Evolutionary conservation across 1,139 yeast species (phyloP).

Genomic region (Kurtzmaniella quercitrusa): DNA sequence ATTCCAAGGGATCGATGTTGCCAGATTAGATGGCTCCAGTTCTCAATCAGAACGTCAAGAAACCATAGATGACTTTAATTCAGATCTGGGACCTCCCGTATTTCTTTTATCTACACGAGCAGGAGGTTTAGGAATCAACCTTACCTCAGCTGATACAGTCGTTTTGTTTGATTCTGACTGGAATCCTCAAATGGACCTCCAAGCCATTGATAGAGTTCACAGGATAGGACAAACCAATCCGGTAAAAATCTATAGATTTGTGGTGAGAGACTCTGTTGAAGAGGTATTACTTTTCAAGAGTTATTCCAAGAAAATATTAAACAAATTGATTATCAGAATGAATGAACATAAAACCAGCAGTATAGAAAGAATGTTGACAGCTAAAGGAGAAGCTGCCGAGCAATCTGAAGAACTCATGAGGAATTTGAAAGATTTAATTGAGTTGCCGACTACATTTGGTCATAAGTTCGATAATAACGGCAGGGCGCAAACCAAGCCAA

Average conservation of each 20-base stretch:
- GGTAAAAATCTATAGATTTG: slow-evolving; percentile 73
- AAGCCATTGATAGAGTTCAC: slow-evolving; percentile 94
- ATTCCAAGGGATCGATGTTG: slow-evolving; percentile 33
- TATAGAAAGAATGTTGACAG: slow-evolving; percentile 15
- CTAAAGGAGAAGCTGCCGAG: slow-evolving; percentile 18
- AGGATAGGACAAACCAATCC: slow-evolving; percentile 88
- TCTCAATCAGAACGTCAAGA: slow-evolving; percentile 61
- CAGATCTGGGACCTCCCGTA: slow-evolving; percentile 29
- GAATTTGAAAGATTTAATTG: slow-evolving; percentile 26
- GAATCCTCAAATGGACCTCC: slow-evolving; percentile 96
- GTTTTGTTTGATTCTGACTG: slow-evolving; percentile 89
- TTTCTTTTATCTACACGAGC: slow-evolving; percentile 87
- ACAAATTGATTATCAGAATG: slow-evolving; percentile 76
- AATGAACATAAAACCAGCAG: slow-evolving; percentile 63
- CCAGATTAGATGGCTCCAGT: slow-evolving; percentile 77
- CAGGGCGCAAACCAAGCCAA: slow-evolving; percentile 8
- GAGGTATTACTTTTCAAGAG: slow-evolving; percentile 75
- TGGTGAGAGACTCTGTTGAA: slow-evolving; percentile 76
- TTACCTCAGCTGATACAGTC: slow-evolving; percentile 86
- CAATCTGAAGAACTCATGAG: slow-evolving; percentile 8
- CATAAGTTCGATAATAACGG: slow-evolving; percentile 12
- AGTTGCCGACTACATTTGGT: slow-evolving; percentile 21
- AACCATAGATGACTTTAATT: slow-evolving; percentile 54
- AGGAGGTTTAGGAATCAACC: slow-evolving; percentile 89
- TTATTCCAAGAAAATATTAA: slow-evolving; percentile 72